These are phyloP conservation scores for Peronospora belbahrii DNA, from an alignment of 352 stramenopile genomes.

Conservation along the genomic window DNA sequence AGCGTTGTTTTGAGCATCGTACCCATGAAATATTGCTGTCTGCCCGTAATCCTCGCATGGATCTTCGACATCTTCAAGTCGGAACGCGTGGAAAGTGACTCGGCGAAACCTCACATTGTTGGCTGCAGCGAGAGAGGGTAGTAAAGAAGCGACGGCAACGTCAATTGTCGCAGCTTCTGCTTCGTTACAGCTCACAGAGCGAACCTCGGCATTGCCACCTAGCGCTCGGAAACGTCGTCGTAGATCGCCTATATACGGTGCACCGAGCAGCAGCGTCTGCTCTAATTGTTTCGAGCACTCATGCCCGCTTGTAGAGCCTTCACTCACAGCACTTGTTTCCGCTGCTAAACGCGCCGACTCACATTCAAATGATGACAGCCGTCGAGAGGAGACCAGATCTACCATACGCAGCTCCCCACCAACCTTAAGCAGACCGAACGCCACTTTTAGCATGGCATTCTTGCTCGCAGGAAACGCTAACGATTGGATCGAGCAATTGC, in stretches of 20 bases:
- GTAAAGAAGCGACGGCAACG: slow-evolving; percentile 10
- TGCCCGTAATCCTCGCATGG: slow-evolving; percentile 53
- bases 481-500: slow-evolving; percentile 46
- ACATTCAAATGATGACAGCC: slow-evolving; percentile 17
- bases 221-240: slow-evolving; percentile 30
- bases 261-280: slow-evolving; percentile 17
- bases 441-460: slow-evolving; percentile 24
- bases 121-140: slow-evolving; percentile 4
- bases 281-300: slow-evolving; percentile 5
- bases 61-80: slow-evolving; percentile 33
- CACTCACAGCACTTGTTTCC: slow-evolving; percentile 7
- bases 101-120: slow-evolving; percentile 15
- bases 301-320: neutral
- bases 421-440: slow-evolving; percentile 31
- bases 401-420: slow-evolving; percentile 40
- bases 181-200: slow-evolving; percentile 12
- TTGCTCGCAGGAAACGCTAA: slow-evolving; percentile 20
- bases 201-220: slow-evolving; percentile 14
- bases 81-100: slow-evolving; percentile 35
- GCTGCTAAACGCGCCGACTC: slow-evolving; percentile 11
- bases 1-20: neutral
- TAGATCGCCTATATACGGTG: slow-evolving; percentile 43
- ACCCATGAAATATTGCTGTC: slow-evolving; percentile 30
- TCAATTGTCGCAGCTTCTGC: slow-evolving; percentile 13
- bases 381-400: slow-evolving; percentile 24